These are phyloP conservation scores for Juncus inflexus DNA, from an alignment of 176 grass and related monocot species.

Conservation along the genomic window DNA sequence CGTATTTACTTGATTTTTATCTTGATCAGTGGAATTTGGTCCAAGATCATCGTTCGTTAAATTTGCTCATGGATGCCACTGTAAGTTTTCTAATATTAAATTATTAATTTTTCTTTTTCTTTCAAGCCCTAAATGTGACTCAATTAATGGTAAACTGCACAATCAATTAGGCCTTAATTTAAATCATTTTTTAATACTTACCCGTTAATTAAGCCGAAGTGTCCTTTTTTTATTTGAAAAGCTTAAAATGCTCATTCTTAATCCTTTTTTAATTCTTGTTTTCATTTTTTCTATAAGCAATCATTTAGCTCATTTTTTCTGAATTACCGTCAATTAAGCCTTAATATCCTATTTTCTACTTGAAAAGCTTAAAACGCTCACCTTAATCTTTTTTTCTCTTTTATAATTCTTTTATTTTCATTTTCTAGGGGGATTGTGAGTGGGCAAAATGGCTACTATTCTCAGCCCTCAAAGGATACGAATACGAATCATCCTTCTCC, in stretches of 20 bases:
- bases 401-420: background rate
- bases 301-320: slow-evolving; percentile 12
- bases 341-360: background rate
- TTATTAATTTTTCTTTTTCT: slow-evolving; percentile 11
- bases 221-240: background rate
- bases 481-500: slow-evolving; percentile 82
- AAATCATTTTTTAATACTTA: background rate
- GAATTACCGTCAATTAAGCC: background rate
- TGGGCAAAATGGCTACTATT: slow-evolving; percentile 94
- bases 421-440: slow-evolving; percentile 77
- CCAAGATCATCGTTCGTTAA: slow-evolving; percentile 46
- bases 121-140: no score
- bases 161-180: slow-evolving; percentile 2
- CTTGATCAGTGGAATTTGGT: slow-evolving; percentile 71
- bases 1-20: slow-evolving; percentile 77
- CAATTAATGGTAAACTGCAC: background rate
- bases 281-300: slow-evolving; percentile 6
- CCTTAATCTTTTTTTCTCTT: background rate
- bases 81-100: slow-evolving; percentile 53
- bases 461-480: slow-evolving; percentile 67
- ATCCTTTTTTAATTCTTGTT: slow-evolving; percentile 8
- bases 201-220: background rate
- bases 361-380: background rate
- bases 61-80: slow-evolving; percentile 42
- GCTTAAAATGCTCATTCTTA: background rate